Base-by-base conservation (phyloP, 345 rosid genomes). In the Syzygium aqueum region DNA sequence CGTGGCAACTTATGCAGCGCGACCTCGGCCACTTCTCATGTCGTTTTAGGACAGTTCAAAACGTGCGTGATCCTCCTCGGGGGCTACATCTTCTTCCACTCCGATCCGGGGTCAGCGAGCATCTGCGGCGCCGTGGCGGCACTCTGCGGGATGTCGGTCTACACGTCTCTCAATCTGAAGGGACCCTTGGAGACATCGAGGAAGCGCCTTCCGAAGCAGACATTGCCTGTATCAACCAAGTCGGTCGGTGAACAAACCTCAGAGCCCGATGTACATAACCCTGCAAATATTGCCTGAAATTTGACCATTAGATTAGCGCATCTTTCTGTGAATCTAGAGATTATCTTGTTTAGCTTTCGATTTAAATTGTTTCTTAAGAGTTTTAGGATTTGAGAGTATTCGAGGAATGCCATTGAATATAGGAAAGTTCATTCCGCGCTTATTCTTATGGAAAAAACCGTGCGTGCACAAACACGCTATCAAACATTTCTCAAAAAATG, bases 1-100 rank as follows among this genome's bases (percentile, higher is more conserved):
- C n/a, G 10, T 87, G 21, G 40, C 53, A 15, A 61, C 19, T 49
- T 43, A 27, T 67, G 91, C 92, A 96, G 99, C 84, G 99, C 99
- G 63, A 97, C 99, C 10, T 95, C 99, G 6, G 99, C 99, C 53
- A 97, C 97, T 25, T 94, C 98, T 84, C 99, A 96, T 86, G 99
- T 96, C 57, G 98, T 97, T 12, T 84, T 96, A 85, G 99, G 99
- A 87, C 99, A 97, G 89, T 97, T 97, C 87, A 97, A 97, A 88
- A 96, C 98, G 1, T 97, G 99, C 87, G 95, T 96, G 77, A 93
- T 97, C 14, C 90, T 95, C 57, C 93, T 97, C 12, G 99, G 98
- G 56, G 99, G 98, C n/a, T 94, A 92, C 88, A 84, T 95, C 15
- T 86, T 96, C 37, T 95, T 97, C 50, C 88, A 91, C 28, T 95